Evolutionary conservation across 768 basidiomycete species (phyloP).

Genomic region (Leccinum arenicola): DNA sequence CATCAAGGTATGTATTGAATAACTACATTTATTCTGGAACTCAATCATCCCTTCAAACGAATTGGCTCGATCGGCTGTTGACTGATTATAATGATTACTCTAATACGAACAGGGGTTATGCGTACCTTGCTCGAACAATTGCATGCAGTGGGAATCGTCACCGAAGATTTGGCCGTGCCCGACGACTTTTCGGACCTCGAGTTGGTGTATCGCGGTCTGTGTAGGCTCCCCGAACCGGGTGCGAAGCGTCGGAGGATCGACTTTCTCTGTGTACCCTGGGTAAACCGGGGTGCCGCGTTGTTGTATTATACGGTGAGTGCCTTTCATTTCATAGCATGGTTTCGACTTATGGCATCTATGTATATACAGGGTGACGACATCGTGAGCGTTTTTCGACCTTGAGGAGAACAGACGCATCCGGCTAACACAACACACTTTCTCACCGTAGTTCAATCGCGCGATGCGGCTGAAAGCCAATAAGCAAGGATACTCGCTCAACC

Average conservation of each 20-base stretch:
- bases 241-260: constrained; percentile 74
- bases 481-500: constrained; percentile 84
- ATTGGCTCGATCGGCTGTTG: neutral
- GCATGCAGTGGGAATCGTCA: constrained; percentile 59
- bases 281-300: constrained; percentile 75
- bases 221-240: constrained; percentile 48
- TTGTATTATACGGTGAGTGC: constrained; percentile 83
- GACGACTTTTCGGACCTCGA: constrained; percentile 68
- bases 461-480: constrained; percentile 81
- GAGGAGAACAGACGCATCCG: neutral
- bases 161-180: constrained; percentile 75
- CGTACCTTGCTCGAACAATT: constrained; percentile 54
- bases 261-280: constrained; percentile 79
- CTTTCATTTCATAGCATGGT: constrained; percentile 14
- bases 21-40: neutral
- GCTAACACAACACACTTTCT: neutral
- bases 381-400: constrained; percentile 41
- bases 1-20: constrained; percentile 59
- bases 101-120: constrained; percentile 51
- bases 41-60: neutral
- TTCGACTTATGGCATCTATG: neutral
- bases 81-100: neutral
- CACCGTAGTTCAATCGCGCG: constrained; percentile 78
- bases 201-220: constrained; percentile 78
- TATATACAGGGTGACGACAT: constrained; percentile 79